Evolutionary conservation across 2,329 filamentous ascomycete species (phyloP).

Genomic region (Dactylonectria macrodidyma): DNA sequence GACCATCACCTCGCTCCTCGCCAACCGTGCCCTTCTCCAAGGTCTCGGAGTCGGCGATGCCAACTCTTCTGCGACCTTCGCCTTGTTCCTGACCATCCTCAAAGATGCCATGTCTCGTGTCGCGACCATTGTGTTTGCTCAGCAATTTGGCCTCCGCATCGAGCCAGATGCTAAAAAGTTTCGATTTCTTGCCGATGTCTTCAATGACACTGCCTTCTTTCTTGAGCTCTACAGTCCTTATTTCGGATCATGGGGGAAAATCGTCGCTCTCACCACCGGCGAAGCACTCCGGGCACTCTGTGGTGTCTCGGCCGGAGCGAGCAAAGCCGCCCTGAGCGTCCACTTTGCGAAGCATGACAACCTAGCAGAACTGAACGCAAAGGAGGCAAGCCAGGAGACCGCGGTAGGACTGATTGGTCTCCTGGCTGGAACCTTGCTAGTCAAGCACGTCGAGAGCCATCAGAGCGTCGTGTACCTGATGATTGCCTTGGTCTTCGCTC

Average conservation of each 20-base stretch:
- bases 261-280: conserved; percentile 64
- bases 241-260: conserved; percentile 70
- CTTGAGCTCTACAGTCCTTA: conserved; percentile 87
- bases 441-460: conserved; percentile 80
- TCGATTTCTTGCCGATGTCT: conserved; percentile 87
- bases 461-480: conserved; percentile 82
- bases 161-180: conserved; percentile 94
- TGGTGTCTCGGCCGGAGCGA: conserved; percentile 90
- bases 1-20: conserved; percentile 84
- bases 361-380: conserved; percentile 91
- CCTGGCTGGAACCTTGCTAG: conserved; percentile 85
- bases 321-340: conserved; percentile 90
- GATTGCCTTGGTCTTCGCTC: conserved; percentile 79
- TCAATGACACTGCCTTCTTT: conserved; percentile 90
- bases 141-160: conserved; percentile 84
- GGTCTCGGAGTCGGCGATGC: conserved; percentile 87
- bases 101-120: conserved; percentile 86
- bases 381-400: conserved; percentile 96
- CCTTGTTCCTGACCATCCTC: conserved; percentile 85
- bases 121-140: conserved; percentile 89
- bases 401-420: conserved; percentile 91
- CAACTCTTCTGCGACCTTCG: conserved; percentile 82
- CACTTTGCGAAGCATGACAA: conserved; percentile 93
- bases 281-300: conserved; percentile 76
- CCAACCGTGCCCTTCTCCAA: conserved; percentile 86